Evolutionary conservation across 1,284 basidiomycete species (phyloP).

Genomic region (Ceratobasidium sp.): DNA sequence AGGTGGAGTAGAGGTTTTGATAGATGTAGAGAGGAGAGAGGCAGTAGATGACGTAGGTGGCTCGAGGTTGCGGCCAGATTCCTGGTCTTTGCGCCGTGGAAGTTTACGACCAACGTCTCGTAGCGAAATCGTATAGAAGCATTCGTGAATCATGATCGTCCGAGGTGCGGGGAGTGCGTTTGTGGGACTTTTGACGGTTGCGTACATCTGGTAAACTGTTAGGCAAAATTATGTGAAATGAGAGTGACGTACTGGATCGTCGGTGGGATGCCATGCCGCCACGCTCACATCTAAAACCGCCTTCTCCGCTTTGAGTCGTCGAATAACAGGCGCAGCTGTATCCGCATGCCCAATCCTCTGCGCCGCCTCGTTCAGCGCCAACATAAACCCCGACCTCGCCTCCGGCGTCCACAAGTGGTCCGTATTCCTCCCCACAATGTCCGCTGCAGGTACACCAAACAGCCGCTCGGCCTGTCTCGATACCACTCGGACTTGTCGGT

Average conservation of each 20-base stretch:
- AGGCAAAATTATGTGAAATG: not conserved
- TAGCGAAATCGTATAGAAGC: conserved; percentile 38
- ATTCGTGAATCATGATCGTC: conserved; percentile 41
- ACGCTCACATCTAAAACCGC: conserved; percentile 35
- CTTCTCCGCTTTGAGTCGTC: conserved; percentile 17
- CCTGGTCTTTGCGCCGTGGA: conserved; percentile 2
- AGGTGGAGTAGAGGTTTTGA: not conserved
- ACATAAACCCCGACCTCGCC: conserved; percentile 31
- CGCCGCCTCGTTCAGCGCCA: conserved; percentile 36
- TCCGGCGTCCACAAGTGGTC: conserved; percentile 27
- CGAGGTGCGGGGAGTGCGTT: conserved; percentile 13
- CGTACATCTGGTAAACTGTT: conserved; percentile 26
- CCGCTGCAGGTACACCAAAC: conserved; percentile 21
- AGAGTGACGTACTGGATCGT: conserved; percentile 19
- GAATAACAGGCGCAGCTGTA: conserved; percentile 23
- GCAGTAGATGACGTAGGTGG: not conserved
- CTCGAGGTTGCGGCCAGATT: not conserved
- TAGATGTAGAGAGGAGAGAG: not conserved
- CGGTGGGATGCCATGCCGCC: conserved; percentile 39
- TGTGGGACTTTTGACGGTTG: not conserved
- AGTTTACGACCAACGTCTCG: conserved; percentile 25
- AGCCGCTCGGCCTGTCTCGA: conserved; percentile 29
- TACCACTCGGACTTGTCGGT: conserved; percentile 32
- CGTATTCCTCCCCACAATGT: conserved; percentile 33
- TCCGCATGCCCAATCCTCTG: conserved; percentile 25